Conservation (phyloP, 768 basidiomycete genomes). For the Kockovaella imperatae region DNA sequence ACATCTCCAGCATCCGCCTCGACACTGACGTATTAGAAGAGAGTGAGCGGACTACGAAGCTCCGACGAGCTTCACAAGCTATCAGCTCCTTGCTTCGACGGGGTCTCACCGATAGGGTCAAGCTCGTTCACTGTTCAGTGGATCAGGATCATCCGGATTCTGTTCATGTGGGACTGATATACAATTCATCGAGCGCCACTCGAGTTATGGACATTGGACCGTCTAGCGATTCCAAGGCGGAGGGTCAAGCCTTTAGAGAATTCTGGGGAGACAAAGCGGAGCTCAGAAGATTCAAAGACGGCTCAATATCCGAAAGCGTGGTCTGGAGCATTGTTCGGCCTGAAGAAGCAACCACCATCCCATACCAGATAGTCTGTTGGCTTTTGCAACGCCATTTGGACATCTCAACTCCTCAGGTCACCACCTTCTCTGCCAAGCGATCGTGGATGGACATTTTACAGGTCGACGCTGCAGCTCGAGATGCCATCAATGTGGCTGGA, state of each 20-base stretch:
- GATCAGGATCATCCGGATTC: constrained; percentile 22
- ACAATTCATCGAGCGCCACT: constrained; percentile 64
- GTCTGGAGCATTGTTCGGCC: constrained; percentile 80
- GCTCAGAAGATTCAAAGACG: constrained; percentile 90
- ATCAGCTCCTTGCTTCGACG: constrained; percentile 47
- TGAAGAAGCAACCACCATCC: constrained; percentile 74
- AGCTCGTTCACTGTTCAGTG: constrained; percentile 56
- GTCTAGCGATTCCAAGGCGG: constrained; percentile 49
- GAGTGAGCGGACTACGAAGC: too few relatives aligned
- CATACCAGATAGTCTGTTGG: constrained; percentile 63
- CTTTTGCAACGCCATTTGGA: constrained; percentile 69
- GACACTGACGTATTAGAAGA: too few relatives aligned
- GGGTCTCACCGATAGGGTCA: constrained; percentile 67
- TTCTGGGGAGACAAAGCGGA: constrained; percentile 93
- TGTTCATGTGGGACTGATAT: constrained; percentile 66
- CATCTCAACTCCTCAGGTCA: constrained; percentile 45
- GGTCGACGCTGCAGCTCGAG: constrained; percentile 41
- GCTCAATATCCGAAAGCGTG: constrained; percentile 83
- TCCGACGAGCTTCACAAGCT: constrained; percentile 11
- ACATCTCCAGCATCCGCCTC: too few relatives aligned
- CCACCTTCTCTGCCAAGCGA: constrained; percentile 20
- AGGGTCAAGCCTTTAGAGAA: constrained; percentile 58
- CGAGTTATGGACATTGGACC: constrained; percentile 91
- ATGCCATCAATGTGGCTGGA: constrained; percentile 39
- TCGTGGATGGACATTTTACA: constrained; percentile 33